Percentiles rank a stretch among this genome's conserved stretches.
Conservation (phyloP, 371 early-diverging fungal species). For the Mortierella sp. region DNA sequence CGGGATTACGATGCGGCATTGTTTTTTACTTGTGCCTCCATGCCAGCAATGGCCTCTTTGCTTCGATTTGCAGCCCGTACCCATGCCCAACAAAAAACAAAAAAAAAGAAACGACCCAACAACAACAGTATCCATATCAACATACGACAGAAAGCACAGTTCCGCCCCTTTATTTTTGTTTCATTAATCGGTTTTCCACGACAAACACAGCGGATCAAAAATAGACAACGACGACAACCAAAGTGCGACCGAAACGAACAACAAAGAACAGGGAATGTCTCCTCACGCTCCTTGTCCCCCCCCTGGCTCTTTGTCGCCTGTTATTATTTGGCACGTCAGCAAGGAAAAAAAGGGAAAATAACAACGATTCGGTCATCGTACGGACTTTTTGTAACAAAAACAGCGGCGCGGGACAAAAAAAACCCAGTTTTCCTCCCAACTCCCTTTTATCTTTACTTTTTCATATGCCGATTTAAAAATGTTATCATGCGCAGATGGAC, state of each 20-base stretch:
- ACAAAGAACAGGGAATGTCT: background rate
- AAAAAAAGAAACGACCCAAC: background rate
- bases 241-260: background rate
- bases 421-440: background rate
- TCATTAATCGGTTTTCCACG: background rate
- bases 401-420: constrained; percentile 8
- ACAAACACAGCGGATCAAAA: background rate
- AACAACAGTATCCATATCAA: background rate
- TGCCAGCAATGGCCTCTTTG: background rate
- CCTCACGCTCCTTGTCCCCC: background rate
- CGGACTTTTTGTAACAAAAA: constrained; percentile 5
- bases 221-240: no score
- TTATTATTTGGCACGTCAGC: constrained; percentile 4
- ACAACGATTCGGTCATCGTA: background rate
- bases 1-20: no score
- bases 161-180: constrained; percentile 2
- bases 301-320: constrained; percentile 2
- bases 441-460: background rate
- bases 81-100: constrained; percentile 10
- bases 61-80: background rate
- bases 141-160: no score
- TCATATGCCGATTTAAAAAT: constrained; percentile 7
- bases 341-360: background rate
- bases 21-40: background rate
- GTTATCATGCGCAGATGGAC: background rate